phyloP scores from a whole-genome alignment of 202 grass and related monocot genomes.

The Hordeum pubiflorum region DNA sequence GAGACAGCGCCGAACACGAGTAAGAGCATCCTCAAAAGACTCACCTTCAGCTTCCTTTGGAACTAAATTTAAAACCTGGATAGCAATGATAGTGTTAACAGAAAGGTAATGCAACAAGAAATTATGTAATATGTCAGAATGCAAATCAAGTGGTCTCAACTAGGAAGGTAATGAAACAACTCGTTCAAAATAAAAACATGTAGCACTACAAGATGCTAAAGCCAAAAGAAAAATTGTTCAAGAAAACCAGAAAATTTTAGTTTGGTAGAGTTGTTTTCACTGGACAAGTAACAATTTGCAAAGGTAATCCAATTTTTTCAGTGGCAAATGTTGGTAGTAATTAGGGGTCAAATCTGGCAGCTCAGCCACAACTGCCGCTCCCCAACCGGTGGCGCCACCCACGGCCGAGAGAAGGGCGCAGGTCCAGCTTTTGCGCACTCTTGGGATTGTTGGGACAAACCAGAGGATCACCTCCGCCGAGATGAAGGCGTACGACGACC shows the following conservation, averaged over 20 bases:
- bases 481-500: too few species aligned
- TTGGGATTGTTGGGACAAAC: too few species aligned
- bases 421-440: too few species aligned
- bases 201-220: not conserved
- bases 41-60: constrained; percentile 77
- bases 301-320: not conserved
- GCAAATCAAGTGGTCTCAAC: not conserved
- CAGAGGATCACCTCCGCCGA: too few species aligned
- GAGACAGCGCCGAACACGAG: constrained; percentile 76
- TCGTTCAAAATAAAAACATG: not conserved
- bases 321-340: not conserved
- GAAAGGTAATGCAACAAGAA: not conserved
- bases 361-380: too few species aligned
- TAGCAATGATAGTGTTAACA: constrained; percentile 7
- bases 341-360: not conserved
- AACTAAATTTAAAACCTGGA: constrained; percentile 68
- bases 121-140: not conserved
- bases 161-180: not conserved
- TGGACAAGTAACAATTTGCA: not conserved
- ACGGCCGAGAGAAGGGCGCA: too few species aligned
- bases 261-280: not conserved
- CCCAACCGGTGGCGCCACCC: too few species aligned
- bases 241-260: not conserved
- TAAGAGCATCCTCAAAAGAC: constrained; percentile 77
- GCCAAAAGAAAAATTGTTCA: not conserved